Evolutionary conservation across 352 stramenopile genomes (phyloP).

Genomic region (Globisporangium apiculatum): DNA sequence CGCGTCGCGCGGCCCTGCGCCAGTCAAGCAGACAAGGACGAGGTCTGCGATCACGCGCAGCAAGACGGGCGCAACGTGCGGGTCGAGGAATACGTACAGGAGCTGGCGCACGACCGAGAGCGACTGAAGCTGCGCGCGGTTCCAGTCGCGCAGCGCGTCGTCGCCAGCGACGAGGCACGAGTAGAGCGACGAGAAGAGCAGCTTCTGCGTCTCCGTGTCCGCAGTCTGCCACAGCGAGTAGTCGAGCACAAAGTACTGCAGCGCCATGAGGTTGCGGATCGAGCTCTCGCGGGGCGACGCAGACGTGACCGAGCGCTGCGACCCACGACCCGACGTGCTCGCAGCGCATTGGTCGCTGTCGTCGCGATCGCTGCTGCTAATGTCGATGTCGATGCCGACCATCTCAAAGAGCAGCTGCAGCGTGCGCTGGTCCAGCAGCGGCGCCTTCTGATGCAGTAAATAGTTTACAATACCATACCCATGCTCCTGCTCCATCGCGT

Average conservation of each 20-base stretch:
- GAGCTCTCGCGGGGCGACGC: slow-evolving; percentile 19
- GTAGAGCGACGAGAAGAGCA: slow-evolving; percentile 64
- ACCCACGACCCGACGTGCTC: background rate
- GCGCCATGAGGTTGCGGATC: slow-evolving; percentile 52
- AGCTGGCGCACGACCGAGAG: slow-evolving; percentile 59
- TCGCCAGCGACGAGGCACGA: slow-evolving; percentile 42
- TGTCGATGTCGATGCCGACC: slow-evolving; percentile 38
- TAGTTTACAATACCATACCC: slow-evolving; percentile 69
- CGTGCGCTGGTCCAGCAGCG: slow-evolving; percentile 25
- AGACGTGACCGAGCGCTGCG: background rate
- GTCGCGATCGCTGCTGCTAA: background rate
- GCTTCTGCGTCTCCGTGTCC: slow-evolving; percentile 24
- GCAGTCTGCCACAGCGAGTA: slow-evolving; percentile 62
- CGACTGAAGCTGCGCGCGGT: slow-evolving; percentile 52
- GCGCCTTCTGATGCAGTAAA: slow-evolving; percentile 51
- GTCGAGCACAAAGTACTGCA: slow-evolving; percentile 71
- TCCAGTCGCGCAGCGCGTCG: slow-evolving; percentile 40
- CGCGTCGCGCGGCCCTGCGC: slow-evolving; percentile 16
- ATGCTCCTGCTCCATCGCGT: slow-evolving; percentile 62
- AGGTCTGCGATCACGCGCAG: slow-evolving; percentile 58
- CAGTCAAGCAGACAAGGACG: slow-evolving; percentile 60
- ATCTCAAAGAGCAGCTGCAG: slow-evolving; percentile 46
- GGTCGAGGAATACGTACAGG: slow-evolving; percentile 61
- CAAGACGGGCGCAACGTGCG: slow-evolving; percentile 36
- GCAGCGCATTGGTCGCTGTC: background rate